Evolutionary conservation across 1,284 basidiomycete genomes (phyloP), one percentile per base, ranked within the genome.

Genomic region (Bjerkandera adusta): DNA sequence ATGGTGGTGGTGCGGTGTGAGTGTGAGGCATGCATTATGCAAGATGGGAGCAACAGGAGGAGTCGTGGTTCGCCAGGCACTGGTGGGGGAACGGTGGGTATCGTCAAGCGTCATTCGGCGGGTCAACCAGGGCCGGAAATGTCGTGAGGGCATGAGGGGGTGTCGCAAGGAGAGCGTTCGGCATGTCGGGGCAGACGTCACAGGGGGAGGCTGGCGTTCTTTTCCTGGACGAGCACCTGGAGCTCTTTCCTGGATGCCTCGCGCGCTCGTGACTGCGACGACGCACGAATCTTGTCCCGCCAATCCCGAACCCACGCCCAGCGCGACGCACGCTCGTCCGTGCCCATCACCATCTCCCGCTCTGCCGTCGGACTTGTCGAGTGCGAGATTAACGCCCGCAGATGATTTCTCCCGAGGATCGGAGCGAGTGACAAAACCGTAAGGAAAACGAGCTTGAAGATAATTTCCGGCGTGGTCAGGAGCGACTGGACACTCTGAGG

Each of bases 381-480:
- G 7, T 53, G 39, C n/a, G 79, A 71, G 45, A 86, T 70, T 59
- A 84, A 68, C 21, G 69, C 62, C 21, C 78, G 77, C 13, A 90
- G 69, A 42, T 72, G 72, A 49, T 83, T 78, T 27, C 86, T 77
- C 8, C 76, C 83, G 4, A 91, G 70, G 48, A 91, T 87, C 10
- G 88, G 88, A 13, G 88, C 87, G 16, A 90, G 73, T 30, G 86
- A 89, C 43, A 91, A 66, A 57, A 88, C 75, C 12, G 86, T 85
- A 7, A 91, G 67, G 54, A 88, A 74, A 12, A 80, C 73, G 50
- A 91, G 79, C 62, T 91, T 90, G 55, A 80, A 55, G 45, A 91
- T 71, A 60, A 89, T 83, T 47, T 77, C 73, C 8, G 87, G 88
- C 1, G 84, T 84, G 32, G 82, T 70, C 27, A 91, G 66, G 15